A percentile compares a stretch with the other conserved stretches of the same genome.
These are phyloP conservation scores for Stagonosporopsis tanaceti DNA, from an alignment of 2,329 filamentous ascomycete genomes.

Conservation along the genomic window DNA sequence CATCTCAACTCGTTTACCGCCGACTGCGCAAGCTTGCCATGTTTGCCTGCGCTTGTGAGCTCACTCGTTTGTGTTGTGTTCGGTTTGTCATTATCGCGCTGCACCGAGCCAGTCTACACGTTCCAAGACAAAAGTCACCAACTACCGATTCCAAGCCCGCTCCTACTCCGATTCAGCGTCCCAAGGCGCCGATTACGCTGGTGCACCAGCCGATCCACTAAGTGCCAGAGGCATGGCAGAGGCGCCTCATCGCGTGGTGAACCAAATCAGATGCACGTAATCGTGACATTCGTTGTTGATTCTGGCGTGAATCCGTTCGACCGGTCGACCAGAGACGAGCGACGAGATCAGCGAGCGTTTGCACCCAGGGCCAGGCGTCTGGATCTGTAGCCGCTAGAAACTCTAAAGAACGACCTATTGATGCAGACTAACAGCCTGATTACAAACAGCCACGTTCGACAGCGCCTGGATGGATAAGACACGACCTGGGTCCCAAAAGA, in stretches of 20 bases:
- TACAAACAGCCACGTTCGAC: not conserved
- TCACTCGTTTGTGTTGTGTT: not conserved
- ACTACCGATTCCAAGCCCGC: conserved; percentile 6
- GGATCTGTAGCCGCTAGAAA: conserved; percentile 6
- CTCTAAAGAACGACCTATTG: not conserved
- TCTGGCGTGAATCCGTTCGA: conserved; percentile 6
- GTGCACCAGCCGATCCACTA: conserved; percentile 13
- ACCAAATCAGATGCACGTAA: conserved; percentile 5
- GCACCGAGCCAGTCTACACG: conserved; percentile 11
- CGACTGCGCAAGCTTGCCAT: not conserved
- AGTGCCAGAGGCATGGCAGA: conserved; percentile 4
- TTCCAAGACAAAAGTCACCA: conserved; percentile 6
- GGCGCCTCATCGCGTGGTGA: conserved; percentile 10
- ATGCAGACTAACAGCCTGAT: conserved; percentile 1
- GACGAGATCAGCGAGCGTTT: conserved; percentile 9
- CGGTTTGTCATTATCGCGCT: conserved; percentile 22
- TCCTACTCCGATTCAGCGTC: not conserved
- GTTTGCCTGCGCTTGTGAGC: not conserved
- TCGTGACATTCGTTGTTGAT: conserved; percentile 1
- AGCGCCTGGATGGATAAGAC: not conserved
- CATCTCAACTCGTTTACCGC: conserved; percentile 11
- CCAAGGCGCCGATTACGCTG: conserved; percentile 1
- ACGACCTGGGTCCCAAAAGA: not conserved
- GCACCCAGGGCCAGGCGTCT: conserved; percentile 5
- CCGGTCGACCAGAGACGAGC: conserved; percentile 2